Percentiles rank a stretch among this genome's conserved stretches.
Conservation (phyloP, 2,329 filamentous ascomycete species). For the Alternaria sp. region DNA sequence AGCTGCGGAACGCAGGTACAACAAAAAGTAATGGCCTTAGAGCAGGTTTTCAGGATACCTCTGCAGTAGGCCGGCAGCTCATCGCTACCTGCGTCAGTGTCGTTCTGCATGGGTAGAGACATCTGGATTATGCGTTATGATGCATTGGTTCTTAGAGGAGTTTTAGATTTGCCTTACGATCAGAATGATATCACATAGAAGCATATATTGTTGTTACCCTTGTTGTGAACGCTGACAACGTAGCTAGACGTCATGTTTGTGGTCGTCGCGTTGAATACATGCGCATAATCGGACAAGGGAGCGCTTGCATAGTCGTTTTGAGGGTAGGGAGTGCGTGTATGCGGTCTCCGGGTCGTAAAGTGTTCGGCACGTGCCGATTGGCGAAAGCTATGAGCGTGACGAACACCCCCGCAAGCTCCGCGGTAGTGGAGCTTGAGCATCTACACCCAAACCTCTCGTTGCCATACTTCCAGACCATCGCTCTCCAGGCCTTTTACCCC, state of each 20-base stretch:
- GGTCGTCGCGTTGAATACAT: neutral
- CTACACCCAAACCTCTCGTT: slow-evolving; percentile 7
- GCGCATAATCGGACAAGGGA: neutral
- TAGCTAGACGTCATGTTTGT: neutral
- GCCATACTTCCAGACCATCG: neutral
- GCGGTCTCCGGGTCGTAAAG: neutral
- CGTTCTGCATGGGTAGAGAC: slow-evolving; percentile 40
- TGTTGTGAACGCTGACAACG: neutral
- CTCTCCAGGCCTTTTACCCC: neutral
- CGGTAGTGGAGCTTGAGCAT: slow-evolving; percentile 17
- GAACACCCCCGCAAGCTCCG: slow-evolving; percentile 29
- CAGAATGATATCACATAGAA: slow-evolving; percentile 46
- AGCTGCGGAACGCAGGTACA: slow-evolving; percentile 34
- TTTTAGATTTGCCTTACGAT: slow-evolving; percentile 48
- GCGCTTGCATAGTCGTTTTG: neutral
- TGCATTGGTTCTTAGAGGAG: slow-evolving; percentile 52
- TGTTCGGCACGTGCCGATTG: slow-evolving; percentile 22
- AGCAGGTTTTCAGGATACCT: slow-evolving; percentile 42
- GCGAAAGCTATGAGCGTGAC: slow-evolving; percentile 32
- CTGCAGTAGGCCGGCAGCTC: slow-evolving; percentile 46
- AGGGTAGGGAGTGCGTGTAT: too few species aligned
- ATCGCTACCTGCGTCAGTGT: slow-evolving; percentile 46
- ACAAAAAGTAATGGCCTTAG: slow-evolving; percentile 39
- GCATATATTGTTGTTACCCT: neutral
- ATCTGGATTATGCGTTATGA: slow-evolving; percentile 47